Base-by-base conservation (phyloP, 257 asterid species). In the Cruciata laevipes region DNA sequence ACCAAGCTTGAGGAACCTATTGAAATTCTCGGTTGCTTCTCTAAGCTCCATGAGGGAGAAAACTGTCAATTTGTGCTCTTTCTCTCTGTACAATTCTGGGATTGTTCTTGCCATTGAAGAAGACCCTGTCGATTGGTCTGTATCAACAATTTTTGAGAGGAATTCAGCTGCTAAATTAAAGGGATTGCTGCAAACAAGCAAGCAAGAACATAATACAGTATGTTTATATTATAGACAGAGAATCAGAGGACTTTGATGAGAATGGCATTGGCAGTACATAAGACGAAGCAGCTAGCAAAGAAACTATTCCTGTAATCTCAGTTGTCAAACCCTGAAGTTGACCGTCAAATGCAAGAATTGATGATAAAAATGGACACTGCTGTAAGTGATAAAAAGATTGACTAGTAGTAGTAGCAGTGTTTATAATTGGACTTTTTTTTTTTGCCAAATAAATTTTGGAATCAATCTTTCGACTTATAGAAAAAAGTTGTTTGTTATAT, bases 81-180 rank as follows among this genome's bases (percentile, higher is more conserved):
- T 84, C 57, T 91, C 96, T 76, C 57, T 79, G 71, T 83, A 91
- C 91, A 91, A 79, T 71, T 91, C 95, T 1, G 85, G 87, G 66
- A 92, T 87, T 33, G 88, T 76, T 67, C 82, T 74, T 3, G 86
- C 73, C 6, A 90, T 72, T 1, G 90, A 65, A 25, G 73, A 64
- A 5, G 98, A 89, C 30, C 95, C 98, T 0, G 96, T 71, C 0
- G 97, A 92, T 69, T 83, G 63, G 87, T 6, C 90, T 47, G 55
- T 47, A 47, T 47, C 16, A 47, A 47, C 55, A 47, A 47, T 3
- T 47, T 47, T 47, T n/a, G 20, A 17, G 55, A 17, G 20, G 20
- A 17, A 47, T 17, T 47, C 55, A 17, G 55, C 21, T 47, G 14
- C 52, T 21, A 47, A 75, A 21, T 3, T 16, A 62, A 44, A 17